phyloP scores from a whole-genome alignment of 495 filamentous ascomycete genomes.

The Aspergillus olivimuriae region DNA sequence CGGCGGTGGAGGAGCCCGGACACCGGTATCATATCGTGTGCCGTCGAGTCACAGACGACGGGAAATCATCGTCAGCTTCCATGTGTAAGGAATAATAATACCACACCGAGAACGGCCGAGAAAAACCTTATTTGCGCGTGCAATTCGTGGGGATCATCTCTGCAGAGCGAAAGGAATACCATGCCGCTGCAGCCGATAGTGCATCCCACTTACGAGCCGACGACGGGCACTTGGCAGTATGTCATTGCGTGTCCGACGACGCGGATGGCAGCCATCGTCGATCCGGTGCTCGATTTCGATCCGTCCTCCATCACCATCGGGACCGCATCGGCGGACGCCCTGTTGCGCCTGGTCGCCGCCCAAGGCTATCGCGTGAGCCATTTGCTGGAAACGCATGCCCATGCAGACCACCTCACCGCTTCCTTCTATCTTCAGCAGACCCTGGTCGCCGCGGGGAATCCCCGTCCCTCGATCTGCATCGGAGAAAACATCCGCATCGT shows the following conservation, averaged over 20 bases:
- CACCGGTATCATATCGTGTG: too few relatives aligned
- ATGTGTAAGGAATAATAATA: too few relatives aligned
- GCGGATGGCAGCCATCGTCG: constrained; percentile 43
- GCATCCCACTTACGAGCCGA: constrained; percentile 29
- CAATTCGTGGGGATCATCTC: too few relatives aligned
- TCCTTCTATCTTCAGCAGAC: constrained; percentile 43
- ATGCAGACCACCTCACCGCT: constrained; percentile 52
- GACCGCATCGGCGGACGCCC: constrained; percentile 37
- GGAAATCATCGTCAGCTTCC: too few relatives aligned
- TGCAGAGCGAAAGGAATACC: neutral
- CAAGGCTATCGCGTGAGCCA: constrained; percentile 34
- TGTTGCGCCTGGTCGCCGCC: constrained; percentile 29
- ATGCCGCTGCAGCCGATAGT: constrained; percentile 22
- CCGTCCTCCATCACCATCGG: constrained; percentile 27
- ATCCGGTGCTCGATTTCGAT: constrained; percentile 50
- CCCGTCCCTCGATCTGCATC: constrained; percentile 35
- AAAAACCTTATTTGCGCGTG: too few relatives aligned
- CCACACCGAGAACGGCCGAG: too few relatives aligned
- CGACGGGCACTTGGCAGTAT: constrained; percentile 49
- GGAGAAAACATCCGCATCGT: constrained; percentile 41
- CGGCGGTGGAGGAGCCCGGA: too few relatives aligned
- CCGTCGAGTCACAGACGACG: too few relatives aligned
- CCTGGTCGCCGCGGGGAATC: constrained; percentile 17
- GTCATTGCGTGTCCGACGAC: constrained; percentile 43
- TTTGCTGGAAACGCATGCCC: constrained; percentile 50